A percentile compares a stretch with the other conserved stretches of the same genome.
Evolutionary conservation across 2,329 filamentous ascomycete genomes (phyloP).

Genomic region (Alternaria metachromatica): DNA sequence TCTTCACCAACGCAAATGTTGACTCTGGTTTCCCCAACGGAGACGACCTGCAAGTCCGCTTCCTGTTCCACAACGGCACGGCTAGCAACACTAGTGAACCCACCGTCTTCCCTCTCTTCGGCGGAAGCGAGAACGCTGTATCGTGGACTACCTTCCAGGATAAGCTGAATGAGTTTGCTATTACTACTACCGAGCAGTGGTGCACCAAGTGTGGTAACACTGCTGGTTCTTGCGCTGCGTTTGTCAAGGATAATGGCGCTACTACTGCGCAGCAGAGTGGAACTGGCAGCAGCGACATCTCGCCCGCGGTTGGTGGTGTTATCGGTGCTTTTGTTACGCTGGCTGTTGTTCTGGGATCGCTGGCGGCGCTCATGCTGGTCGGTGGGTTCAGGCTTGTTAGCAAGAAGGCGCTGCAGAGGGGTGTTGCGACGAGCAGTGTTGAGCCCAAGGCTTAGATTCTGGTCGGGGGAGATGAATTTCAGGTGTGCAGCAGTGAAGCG

Average conservation of each 20-base stretch:
- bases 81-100: constrained; percentile 54
- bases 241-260: constrained; percentile 29
- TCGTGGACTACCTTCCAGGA: constrained; percentile 72
- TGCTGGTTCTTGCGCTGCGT: constrained; percentile 68
- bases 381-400: constrained; percentile 66
- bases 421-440: constrained; percentile 1
- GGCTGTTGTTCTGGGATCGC: constrained; percentile 63
- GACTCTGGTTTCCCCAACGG: constrained; percentile 50
- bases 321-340: constrained; percentile 76
- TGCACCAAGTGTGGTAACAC: constrained; percentile 77
- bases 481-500: too few relatives aligned
- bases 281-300: constrained; percentile 58
- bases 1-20: constrained; percentile 58
- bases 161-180: constrained; percentile 69
- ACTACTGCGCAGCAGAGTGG: constrained; percentile 11
- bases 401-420: constrained; percentile 54
- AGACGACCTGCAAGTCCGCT: constrained; percentile 64
- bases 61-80: constrained; percentile 69
- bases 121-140: constrained; percentile 61
- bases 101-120: constrained; percentile 66
- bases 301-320: constrained; percentile 77
- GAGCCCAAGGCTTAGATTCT: constrained; percentile 19
- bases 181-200: constrained; percentile 72
- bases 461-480: neutral
- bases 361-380: constrained; percentile 61